phyloP scores from a whole-genome alignment of 1,284 basidiomycete species.

The Tylopilus sp. region DNA sequence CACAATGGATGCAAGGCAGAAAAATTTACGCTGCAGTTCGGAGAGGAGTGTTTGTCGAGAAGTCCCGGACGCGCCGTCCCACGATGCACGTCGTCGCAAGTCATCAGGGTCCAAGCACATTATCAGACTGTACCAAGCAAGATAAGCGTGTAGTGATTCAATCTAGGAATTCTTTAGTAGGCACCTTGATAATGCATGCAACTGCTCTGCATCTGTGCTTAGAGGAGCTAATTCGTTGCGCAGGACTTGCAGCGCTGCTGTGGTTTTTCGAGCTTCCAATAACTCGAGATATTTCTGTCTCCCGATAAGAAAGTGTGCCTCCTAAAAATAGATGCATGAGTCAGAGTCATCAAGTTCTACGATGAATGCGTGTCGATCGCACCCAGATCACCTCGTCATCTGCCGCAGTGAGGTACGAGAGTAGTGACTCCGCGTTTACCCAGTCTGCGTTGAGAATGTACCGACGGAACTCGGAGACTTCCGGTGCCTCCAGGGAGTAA shows the following conservation, averaged over 20 bases:
- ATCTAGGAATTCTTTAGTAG: conserved; percentile 14
- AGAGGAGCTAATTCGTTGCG: conserved; percentile 84
- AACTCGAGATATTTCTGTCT: conserved; percentile 96
- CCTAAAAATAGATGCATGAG: conserved; percentile 42
- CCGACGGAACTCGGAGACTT: conserved; percentile 79
- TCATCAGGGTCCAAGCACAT: conserved; percentile 89
- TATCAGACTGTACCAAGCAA: conserved; percentile 56
- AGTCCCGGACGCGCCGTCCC: conserved; percentile 83
- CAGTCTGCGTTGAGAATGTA: conserved; percentile 84
- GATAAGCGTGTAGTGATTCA: conserved; percentile 12
- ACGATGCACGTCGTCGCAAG: conserved; percentile 74
- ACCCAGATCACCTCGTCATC: conserved; percentile 68
- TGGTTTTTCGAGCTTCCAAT: conserved; percentile 80
- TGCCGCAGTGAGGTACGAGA: conserved; percentile 65
- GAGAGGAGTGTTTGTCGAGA: conserved; percentile 78
- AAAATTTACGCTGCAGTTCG: conserved; percentile 76
- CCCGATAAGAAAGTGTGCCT: conserved; percentile 82
- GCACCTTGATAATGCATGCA: conserved; percentile 84
- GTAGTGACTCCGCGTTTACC: conserved; percentile 72
- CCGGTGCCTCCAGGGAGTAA: conserved; percentile 75
- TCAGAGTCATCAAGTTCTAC: conserved; percentile 16
- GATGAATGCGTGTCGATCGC: conserved; percentile 27
- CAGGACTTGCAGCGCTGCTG: conserved; percentile 81
- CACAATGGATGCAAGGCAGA: not conserved
- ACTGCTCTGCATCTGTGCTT: conserved; percentile 69